Evolutionary conservation across 768 basidiomycete genomes (phyloP).

Genomic region (Mycena epipterygia): DNA sequence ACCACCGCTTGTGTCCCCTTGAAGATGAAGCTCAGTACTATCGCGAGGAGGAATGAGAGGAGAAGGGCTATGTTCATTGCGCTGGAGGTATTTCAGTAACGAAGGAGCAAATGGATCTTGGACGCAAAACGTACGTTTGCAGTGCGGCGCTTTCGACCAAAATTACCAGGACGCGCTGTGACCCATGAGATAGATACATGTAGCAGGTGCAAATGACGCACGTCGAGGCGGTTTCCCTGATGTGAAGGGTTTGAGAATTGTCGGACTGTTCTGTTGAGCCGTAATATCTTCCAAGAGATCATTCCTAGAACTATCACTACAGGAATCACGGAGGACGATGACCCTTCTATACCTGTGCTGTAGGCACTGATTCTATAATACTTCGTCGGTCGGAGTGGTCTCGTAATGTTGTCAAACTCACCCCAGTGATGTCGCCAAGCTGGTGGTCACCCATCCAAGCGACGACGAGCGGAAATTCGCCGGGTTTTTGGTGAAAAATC

Average conservation of each 20-base stretch:
- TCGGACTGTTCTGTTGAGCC: neutral
- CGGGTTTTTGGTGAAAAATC: neutral
- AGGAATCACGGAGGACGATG: neutral
- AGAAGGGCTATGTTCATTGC: no score
- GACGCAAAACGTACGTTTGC: neutral
- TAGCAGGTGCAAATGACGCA: no score
- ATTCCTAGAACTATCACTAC: no score
- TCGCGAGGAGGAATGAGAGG: neutral
- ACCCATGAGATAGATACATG: neutral
- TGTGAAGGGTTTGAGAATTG: neutral
- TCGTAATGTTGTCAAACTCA: neutral
- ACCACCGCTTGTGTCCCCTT: no score
- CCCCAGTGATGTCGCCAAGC: no score
- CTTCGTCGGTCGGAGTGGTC: neutral
- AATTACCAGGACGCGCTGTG: neutral
- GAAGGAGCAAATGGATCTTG: neutral
- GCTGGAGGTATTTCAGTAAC: neutral
- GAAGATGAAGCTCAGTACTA: neutral
- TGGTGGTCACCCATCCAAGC: constrained; percentile 7
- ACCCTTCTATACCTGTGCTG: neutral
- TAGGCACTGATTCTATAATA: neutral
- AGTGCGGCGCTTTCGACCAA: no score
- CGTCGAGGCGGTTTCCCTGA: neutral
- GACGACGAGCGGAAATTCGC: neutral
- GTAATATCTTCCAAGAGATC: no score